Percentiles rank a stretch among this genome's conserved stretches.
phyloP scores from a whole-genome alignment of 768 basidiomycete genomes.

The Naganishia antarctica region DNA sequence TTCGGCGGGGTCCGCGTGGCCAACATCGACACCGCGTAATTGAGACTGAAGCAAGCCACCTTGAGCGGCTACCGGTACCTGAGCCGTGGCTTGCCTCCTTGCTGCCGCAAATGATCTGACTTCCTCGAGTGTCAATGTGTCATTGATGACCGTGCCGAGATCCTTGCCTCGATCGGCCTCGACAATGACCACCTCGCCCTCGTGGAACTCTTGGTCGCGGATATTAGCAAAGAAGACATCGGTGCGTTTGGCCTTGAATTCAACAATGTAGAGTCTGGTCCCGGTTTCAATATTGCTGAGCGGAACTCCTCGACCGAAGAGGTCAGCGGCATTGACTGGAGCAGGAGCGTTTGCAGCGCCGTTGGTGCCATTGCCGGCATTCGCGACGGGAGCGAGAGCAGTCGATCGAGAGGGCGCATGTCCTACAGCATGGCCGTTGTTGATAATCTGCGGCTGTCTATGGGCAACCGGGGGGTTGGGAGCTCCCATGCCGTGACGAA shows the following conservation, averaged over 20 bases:
- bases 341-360: neutral
- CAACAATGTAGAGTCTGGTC: conserved; percentile 90
- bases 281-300: conserved; percentile 73
- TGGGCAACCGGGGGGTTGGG: neutral
- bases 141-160: conserved; percentile 77
- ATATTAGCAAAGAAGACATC: conserved; percentile 90
- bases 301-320: conserved; percentile 80
- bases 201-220: conserved; percentile 60
- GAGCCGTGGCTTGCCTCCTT: conserved; percentile 22
- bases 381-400: neutral
- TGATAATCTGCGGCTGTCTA: too few species aligned
- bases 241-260: conserved; percentile 94
- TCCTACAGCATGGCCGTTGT: neutral
- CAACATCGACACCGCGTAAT: conserved; percentile 6
- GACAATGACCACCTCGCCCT: conserved; percentile 90
- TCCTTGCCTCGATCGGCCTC: conserved; percentile 94
- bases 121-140: conserved; percentile 80
- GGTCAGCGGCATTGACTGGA: conserved; percentile 49
- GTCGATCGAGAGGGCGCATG: neutral
- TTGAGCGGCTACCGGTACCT: neutral
- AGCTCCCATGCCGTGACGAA: neutral
- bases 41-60: conserved; percentile 7
- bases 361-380: conserved; percentile 4
- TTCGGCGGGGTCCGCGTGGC: conserved; percentile 8
- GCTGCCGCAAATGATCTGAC: conserved; percentile 59